Base-by-base conservation (phyloP, 176 grass and related monocot genomes). In the Triticum dicoccoides region DNA sequence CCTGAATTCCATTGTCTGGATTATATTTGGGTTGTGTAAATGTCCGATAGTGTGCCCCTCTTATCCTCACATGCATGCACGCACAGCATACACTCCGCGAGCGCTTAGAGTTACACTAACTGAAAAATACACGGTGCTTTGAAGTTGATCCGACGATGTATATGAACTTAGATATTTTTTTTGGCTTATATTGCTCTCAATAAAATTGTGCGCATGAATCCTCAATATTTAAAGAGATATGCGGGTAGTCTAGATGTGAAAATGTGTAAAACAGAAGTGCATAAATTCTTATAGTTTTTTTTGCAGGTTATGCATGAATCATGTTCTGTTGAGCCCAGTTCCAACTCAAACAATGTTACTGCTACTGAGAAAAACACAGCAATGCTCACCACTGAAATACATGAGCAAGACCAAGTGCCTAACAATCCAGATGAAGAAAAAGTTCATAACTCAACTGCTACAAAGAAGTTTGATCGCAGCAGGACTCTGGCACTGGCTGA, bases 331-430 rank as follows among this genome's bases (percentile, higher is more conserved):
- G 9, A 11, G 9, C 2, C 61, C 3, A 2, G 13, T 27, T 4
- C 61, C 0, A 0, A 9, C 15, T 8, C 15, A 69, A 69, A 18
- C 5, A 69, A 15, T 20, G 6, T 9, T 4, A 69, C 15, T 35
- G 18, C 0, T 9, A 2, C 0, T 8, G 5, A 10, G 9, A 24
- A 20, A 3, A 8, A 8, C 1, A 4, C 15, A 9, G 2, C 35
- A 42, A 29, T 29, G 29, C 29, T 29, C 29, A 29, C 29, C 29
- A 29, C 1, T 29, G 29, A 29, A 29, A 64, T 65, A 63, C 23
- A 33, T 1, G 52, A 21, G 37, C 56, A 63, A 61, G 12, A 47
- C 11, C 4, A 29, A 9, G 0, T 3, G 8, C 9, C 9, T 6
- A 20, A n/a, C 1, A 15, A 0, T 25, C 20, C 0, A 13, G 10